Percentiles rank a stretch among this genome's conserved stretches.
Evolutionary conservation across 768 basidiomycete genomes (phyloP).

Genomic region (Mycena galopus): DNA sequence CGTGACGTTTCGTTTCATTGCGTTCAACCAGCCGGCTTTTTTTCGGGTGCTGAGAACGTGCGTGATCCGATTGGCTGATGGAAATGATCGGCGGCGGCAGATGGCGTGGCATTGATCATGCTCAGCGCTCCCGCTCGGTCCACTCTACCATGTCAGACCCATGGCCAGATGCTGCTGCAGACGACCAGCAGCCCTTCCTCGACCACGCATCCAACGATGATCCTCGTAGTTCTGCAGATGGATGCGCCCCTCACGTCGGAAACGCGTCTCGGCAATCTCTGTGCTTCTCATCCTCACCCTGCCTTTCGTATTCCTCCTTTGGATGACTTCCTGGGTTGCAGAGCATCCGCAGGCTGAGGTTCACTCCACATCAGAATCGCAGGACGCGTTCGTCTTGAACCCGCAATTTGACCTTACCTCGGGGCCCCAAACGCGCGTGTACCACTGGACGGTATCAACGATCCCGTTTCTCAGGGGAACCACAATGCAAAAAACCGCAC

Average conservation of each 20-base stretch:
- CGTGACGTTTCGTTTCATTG: no score
- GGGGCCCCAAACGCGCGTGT: slow-evolving; percentile 55
- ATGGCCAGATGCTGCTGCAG: neutral
- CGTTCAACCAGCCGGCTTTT: no score
- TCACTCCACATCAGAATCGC: neutral
- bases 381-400: slow-evolving; percentile 35
- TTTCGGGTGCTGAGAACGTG: no score
- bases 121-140: no score
- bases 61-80: no score
- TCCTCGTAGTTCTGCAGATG: neutral
- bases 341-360: neutral
- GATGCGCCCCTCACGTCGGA: neutral
- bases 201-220: no score
- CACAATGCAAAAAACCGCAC: slow-evolving; percentile 52
- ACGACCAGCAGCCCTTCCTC: neutral
- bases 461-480: slow-evolving; percentile 43
- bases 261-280: neutral
- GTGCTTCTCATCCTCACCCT: neutral
- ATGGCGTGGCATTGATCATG: no score
- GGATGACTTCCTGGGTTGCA: neutral
- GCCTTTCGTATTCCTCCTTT: neutral
- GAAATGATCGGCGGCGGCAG: no score
- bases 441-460: slow-evolving; percentile 57
- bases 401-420: slow-evolving; percentile 41
- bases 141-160: neutral